These are phyloP conservation scores for Porcisia deanei DNA, from an alignment of 208 protist genomes.

Conservation along the genomic window DNA sequence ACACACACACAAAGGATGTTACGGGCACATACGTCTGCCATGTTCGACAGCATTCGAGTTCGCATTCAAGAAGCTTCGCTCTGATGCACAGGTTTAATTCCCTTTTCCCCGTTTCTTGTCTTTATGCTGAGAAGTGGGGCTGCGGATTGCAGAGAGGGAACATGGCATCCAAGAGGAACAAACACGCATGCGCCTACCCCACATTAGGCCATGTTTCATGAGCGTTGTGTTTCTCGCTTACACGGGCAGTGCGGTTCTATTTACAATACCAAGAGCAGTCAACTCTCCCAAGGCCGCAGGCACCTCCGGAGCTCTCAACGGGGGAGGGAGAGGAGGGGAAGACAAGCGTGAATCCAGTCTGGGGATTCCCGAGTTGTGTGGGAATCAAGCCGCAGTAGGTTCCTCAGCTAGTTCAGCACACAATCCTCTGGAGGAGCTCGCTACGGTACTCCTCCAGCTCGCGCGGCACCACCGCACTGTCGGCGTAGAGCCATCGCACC, in stretches of 20 bases:
- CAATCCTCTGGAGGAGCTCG: conserved; percentile 28
- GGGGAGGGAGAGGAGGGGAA: background rate
- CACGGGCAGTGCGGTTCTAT: background rate
- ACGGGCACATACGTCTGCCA: background rate
- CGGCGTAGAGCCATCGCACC: conserved; percentile 43
- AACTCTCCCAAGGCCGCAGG: background rate
- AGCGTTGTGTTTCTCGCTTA: background rate
- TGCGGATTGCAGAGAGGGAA: background rate
- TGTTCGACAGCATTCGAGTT: background rate
- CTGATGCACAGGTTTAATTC: background rate
- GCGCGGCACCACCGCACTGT: conserved; percentile 26
- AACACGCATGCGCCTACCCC: background rate
- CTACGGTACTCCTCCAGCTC: conserved; percentile 51
- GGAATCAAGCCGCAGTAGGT: background rate
- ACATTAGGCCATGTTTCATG: background rate
- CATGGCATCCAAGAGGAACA: background rate
- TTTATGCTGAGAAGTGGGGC: background rate
- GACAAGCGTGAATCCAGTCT: background rate
- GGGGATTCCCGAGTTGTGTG: background rate
- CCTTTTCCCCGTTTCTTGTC: background rate
- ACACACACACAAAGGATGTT: background rate
- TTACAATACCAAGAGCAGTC: background rate
- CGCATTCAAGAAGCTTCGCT: background rate
- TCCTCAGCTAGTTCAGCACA: background rate
- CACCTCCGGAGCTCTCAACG: background rate